Base-by-base conservation (phyloP, 78 protist genomes). In the Creolimax fragrantissima region DNA sequence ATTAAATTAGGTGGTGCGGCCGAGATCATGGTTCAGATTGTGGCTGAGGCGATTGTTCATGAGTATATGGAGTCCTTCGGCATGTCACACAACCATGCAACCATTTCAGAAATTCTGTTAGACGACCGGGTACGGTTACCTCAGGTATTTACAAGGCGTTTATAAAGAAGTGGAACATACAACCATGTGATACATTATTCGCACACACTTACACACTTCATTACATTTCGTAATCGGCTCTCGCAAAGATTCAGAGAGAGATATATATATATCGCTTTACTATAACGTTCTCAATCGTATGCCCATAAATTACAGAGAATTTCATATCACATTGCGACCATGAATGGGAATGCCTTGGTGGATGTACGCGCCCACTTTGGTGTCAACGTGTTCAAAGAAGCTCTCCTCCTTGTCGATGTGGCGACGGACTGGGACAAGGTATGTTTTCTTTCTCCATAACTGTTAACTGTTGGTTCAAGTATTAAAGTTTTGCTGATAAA, bases 31-130 rank as follows among this genome's bases (percentile, higher is more conserved):
- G 35, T 24, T 6, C 86, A 24, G 5, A 86, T 86, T 32, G 44
- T 86, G 24, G 42, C 58, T 32, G 90, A 86, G 41, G 44, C 90
- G 24, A 86, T 86, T 11, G 44, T 86, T 35, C 90, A 86, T 45
- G 90, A 86, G 44, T 42, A 42, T 37, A 42, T 86, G 90, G 90
- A 86, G 41, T 42, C 44, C 74, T 42, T 36, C 43, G 90, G 90
- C 44, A 86, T 86, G 90, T 5, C 44, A 32, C 90, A 86, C 90
- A 35, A 36, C 44, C 90, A 86, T 37, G 90, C 90, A 35, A 5
- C 45, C 4, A 35, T 86, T 6, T 86, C 90, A 0, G 90, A 86
- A 32, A 32, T 86, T 4, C 90, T 86, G 45, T 11, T 86, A 45
- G 42, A 86, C 44, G 90, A 41, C 44, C 45, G 37, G 32, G 42